Evolutionary conservation across 2,329 filamentous ascomycete genomes (phyloP).

Genomic region (Pseudogymnoascus sp.): DNA sequence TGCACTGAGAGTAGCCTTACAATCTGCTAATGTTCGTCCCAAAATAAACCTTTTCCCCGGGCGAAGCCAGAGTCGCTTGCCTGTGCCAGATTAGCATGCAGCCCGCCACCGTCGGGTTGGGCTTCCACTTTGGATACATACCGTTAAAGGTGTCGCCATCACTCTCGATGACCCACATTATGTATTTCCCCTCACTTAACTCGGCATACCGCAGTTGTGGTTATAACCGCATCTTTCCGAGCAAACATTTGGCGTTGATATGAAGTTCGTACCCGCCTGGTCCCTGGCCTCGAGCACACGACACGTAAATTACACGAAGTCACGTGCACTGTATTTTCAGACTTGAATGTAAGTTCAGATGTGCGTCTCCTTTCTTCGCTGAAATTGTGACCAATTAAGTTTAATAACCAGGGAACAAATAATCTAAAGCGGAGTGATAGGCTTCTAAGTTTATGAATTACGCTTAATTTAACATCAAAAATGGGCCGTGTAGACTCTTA

Average conservation of each 20-base stretch:
- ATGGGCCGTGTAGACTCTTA: not conserved
- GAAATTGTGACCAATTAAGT: not conserved
- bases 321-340: not conserved
- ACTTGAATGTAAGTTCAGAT: not conserved
- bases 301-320: slow-evolving; percentile 4
- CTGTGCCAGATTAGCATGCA: slow-evolving; percentile 31
- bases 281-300: not conserved
- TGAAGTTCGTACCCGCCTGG: not conserved
- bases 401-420: not conserved
- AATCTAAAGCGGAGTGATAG: not conserved
- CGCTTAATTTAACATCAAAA: not conserved
- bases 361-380: not conserved
- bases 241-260: not conserved
- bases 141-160: slow-evolving; percentile 44
- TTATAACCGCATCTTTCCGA: not conserved
- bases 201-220: not conserved
- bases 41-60: slow-evolving; percentile 81
- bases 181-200: not conserved
- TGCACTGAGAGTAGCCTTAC: slow-evolving; percentile 32
- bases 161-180: slow-evolving; percentile 47
- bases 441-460: not conserved
- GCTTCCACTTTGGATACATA: slow-evolving; percentile 17
- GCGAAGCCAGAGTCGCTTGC: slow-evolving; percentile 71
- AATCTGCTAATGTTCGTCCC: slow-evolving; percentile 64
- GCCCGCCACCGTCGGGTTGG: slow-evolving; percentile 10